phyloP scores from a whole-genome alignment of 2,329 filamentous ascomycete species.

The Monilinia fructigena region DNA sequence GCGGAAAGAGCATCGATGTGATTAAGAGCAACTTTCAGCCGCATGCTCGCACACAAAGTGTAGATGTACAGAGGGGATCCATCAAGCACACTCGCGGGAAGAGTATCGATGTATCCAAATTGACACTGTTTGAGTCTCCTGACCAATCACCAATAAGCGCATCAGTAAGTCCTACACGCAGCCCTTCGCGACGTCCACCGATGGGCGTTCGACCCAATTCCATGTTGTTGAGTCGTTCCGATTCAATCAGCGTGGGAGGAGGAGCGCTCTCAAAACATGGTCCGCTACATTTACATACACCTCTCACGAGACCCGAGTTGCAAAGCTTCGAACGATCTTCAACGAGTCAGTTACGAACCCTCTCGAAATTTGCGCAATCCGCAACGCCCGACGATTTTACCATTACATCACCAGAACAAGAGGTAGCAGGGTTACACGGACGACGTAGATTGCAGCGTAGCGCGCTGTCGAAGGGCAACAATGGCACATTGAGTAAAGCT shows the following conservation, averaged over 20 bases:
- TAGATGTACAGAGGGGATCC: constrained; percentile 59
- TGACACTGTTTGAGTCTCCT: constrained; percentile 23
- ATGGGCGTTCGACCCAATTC: constrained; percentile 52
- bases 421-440: constrained; percentile 84
- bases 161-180: constrained; percentile 15
- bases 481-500: constrained; percentile 48
- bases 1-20: constrained; percentile 60
- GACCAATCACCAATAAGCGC: not conserved
- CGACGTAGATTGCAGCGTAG: constrained; percentile 77
- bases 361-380: constrained; percentile 78
- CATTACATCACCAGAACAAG: constrained; percentile 73
- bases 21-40: constrained; percentile 50
- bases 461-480: constrained; percentile 41
- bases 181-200: constrained; percentile 24
- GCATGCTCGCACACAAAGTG: constrained; percentile 50
- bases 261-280: constrained; percentile 22
- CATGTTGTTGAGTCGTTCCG: constrained; percentile 59
- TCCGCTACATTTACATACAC: constrained; percentile 40
- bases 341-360: constrained; percentile 81
- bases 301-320: constrained; percentile 68
- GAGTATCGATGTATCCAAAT: constrained; percentile 25
- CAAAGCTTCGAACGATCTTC: constrained; percentile 82
- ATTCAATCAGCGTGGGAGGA: constrained; percentile 45
- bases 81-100: constrained; percentile 37
- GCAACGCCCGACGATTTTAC: constrained; percentile 76